Evolutionary conservation across 2,329 filamentous ascomycete species (phyloP), one percentile per base, ranked within the genome.

Genomic region (Aspergillus pseudoterreus): DNA sequence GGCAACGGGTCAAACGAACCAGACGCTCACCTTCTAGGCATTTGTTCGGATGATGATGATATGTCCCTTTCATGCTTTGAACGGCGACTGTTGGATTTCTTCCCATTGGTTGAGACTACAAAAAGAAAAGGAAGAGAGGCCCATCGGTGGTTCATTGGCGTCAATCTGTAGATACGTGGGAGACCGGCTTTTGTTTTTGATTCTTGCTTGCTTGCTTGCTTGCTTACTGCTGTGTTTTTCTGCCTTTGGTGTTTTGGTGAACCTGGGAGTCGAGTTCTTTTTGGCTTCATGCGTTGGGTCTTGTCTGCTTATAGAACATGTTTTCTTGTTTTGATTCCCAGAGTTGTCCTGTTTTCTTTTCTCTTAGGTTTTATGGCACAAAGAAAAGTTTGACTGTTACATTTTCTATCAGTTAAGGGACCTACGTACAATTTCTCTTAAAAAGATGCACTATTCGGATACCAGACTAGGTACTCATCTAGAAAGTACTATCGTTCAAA

Each of bases 251-350:
- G 57, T 57, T 43, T 48, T 49, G 55, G 51, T 45, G 55, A 60
- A 49, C 49, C 33, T 42, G 38, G 44, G 54, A 47, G 43, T 51
- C 54, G 32, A 39, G 17, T 21, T 22, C 35, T 15, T 51, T 38
- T 54, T 46, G 22, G 22, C 44, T 56, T 47, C 43, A 51, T 44
- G 30, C 53, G 50, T 12, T 53, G 45, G 60, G 45, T 45, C 49
- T 53, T 60, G 45, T 50, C 52, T 59, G 56, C 57, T 63, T 56
- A 67, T 66, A 67, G 60, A 63, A 49, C 49, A 54, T 57, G 24
- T 45, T 46, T 52, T 12, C 15, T 47, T 51, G 33, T 42, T 38
- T 47, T 53, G 54, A 57, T 62, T 54, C 50, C 56, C 54, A 55
- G 54, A 43, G 52, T 47, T 52, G 36, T 47, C 48, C 17, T 49